Evolutionary conservation across 495 filamentous ascomycete genomes (phyloP), one percentile per base, ranked within the genome.

Genomic region (Xylaria grammica): DNA sequence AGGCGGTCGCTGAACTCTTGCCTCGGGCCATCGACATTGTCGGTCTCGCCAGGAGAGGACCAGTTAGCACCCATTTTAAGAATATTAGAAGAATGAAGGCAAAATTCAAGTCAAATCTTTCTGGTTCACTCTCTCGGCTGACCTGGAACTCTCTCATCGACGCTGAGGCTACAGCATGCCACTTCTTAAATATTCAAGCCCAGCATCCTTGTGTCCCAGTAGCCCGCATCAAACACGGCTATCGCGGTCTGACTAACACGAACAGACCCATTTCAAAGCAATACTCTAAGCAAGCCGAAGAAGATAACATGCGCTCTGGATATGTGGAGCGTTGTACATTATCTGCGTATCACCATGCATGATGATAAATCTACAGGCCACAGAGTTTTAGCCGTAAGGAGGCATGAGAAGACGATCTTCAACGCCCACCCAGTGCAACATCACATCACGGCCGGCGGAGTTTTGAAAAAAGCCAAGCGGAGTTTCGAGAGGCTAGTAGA

Each of bases 61-160:
- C 36, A 58, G 54, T 29, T 58, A 29, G 54, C 54, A 58, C 54
- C 54, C 54, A 58, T 58, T 58, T 44, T 58, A 13, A 6, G 13
- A 19, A 58, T 44, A 45, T 58, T 29, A 1, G 30, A 19, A 36
- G 29, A 7, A 30, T 42, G 24, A 42, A 42, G 22, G 27, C 6
- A 56, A 42, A n/a, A 19, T n/a, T 56, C 20, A 42, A 42, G 36
- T 56, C 17, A 20, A 13, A 22, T 5, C 11, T 56, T 0, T 7
- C 22, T 40, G 7, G 32, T 42, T 56, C 19, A 40, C 30, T 56
- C 19, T 55, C 32, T 53, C 4, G 53, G 17, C 4, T 40, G 13
- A 1, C 5, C 40, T 56, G 34, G 2, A 26, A 2, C 17, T 26
- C 20, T 58, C 5, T 26, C 15, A 29, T 58, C 19, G 9, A 45